A percentile compares a stretch with the other conserved stretches of the same genome.
phyloP scores from a whole-genome alignment of 1,284 basidiomycete species.

The Cryptococcus sp. region DNA sequence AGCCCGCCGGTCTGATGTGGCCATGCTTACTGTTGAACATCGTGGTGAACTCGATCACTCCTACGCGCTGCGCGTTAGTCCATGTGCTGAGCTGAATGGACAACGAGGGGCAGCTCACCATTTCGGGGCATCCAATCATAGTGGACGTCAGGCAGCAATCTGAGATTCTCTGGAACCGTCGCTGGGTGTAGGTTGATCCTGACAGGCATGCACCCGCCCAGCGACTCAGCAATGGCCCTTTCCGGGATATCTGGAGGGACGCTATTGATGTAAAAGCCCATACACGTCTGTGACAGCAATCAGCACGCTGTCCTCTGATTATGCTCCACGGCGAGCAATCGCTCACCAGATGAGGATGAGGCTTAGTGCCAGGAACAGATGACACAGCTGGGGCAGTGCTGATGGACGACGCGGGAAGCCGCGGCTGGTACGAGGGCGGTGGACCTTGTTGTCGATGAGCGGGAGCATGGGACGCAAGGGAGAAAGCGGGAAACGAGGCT shows the following conservation, averaged over 20 bases:
- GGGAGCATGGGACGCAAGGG: no score
- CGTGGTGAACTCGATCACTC: constrained; percentile 28
- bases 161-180: constrained; percentile 18
- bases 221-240: constrained; percentile 24
- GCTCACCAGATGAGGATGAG: constrained; percentile 23
- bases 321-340: not conserved
- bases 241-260: constrained; percentile 31
- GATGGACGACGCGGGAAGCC: no score
- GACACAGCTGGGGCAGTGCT: no score
- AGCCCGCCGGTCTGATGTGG: not conserved
- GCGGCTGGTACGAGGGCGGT: no score
- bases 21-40: constrained; percentile 21
- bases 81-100: no score
- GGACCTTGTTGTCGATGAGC: no score
- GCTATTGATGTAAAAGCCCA: constrained; percentile 32
- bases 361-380: not conserved
- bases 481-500: no score
- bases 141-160: constrained; percentile 36
- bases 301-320: not conserved
- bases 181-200: constrained; percentile 26
- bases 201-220: constrained; percentile 31
- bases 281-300: constrained; percentile 11
- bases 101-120: constrained; percentile 19
- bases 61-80: not conserved
- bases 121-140: constrained; percentile 46